These are phyloP conservation scores for Hypomyces rosellus DNA, from an alignment of 2,329 filamentous ascomycete species.

Conservation along the genomic window DNA sequence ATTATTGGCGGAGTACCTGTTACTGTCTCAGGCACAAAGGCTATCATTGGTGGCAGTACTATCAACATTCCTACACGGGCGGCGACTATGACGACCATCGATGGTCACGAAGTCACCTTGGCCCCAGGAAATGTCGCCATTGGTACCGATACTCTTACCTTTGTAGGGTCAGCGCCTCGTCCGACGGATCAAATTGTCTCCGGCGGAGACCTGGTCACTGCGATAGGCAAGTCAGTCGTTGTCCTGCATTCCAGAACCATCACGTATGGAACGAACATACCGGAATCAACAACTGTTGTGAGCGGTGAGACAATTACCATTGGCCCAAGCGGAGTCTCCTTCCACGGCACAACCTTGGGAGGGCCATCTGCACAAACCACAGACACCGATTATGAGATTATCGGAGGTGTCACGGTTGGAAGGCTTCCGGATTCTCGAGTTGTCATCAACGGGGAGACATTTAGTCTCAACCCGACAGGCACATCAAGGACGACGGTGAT, in stretches of 20 bases:
- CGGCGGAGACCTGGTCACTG: conserved; percentile 43
- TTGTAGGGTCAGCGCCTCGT: conserved; percentile 23
- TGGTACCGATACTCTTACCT: conserved; percentile 31
- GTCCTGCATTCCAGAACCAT: conserved; percentile 38
- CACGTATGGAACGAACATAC: conserved; percentile 35
- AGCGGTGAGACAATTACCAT: conserved; percentile 47
- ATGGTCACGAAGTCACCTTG: conserved; percentile 28
- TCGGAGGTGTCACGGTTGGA: conserved; percentile 48
- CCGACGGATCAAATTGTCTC: conserved; percentile 39
- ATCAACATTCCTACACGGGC: conserved; percentile 33
- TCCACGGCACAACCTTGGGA: conserved; percentile 37
- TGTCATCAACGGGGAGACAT: conserved; percentile 44
- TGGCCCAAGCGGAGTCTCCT: conserved; percentile 37
- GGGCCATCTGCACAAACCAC: conserved; percentile 30
- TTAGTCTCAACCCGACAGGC: conserved; percentile 42
- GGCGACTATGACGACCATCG: conserved; percentile 28
- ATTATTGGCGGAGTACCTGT: conserved; percentile 35
- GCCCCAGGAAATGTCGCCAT: conserved; percentile 30
- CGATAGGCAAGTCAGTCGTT: conserved; percentile 33
- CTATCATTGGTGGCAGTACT: conserved; percentile 36
- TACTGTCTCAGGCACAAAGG: conserved; percentile 34
- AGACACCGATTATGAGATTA: conserved; percentile 38
- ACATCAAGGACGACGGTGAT: conserved; percentile 39
- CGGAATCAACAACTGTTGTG: conserved; percentile 33
- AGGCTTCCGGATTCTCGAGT: conserved; percentile 42